Evolutionary conservation across 2,329 filamentous ascomycete genomes (phyloP).

Genomic region (Penicillium griseofulvum): DNA sequence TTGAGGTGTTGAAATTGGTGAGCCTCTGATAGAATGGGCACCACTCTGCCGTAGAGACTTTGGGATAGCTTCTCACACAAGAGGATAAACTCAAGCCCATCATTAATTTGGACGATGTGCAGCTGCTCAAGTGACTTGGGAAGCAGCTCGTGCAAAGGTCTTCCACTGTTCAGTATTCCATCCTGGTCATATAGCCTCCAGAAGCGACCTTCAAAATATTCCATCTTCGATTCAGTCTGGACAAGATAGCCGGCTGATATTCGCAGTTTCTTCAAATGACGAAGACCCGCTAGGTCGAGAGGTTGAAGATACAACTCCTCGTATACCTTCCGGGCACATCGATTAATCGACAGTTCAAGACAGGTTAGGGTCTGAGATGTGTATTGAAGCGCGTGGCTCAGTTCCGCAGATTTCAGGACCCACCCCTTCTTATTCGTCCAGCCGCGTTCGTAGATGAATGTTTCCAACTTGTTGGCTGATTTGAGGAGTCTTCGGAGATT

Average conservation of each 20-base stretch:
- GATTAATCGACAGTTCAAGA: background rate
- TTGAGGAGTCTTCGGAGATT: background rate
- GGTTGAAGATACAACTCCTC: background rate
- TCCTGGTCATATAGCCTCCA: background rate
- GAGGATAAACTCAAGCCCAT: background rate
- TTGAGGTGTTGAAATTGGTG: background rate
- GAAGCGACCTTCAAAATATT: too few relatives aligned
- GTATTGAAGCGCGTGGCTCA: background rate
- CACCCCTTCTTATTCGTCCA: background rate
- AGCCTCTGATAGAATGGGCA: background rate
- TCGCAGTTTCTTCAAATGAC: background rate
- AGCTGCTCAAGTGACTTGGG: background rate
- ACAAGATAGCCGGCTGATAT: background rate
- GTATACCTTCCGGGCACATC: background rate
- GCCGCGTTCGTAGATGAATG: background rate
- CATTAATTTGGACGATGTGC: background rate
- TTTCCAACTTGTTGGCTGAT: background rate
- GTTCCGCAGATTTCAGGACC: background rate
- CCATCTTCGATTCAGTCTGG: background rate
- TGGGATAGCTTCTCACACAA: background rate
- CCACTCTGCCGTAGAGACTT: background rate
- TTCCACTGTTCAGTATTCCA: background rate
- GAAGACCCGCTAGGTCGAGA: background rate
- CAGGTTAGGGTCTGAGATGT: background rate
- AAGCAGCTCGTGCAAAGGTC: background rate